Base-by-base conservation (phyloP, 805 yeast genomes). In the Ogataea wickerhamii region DNA sequence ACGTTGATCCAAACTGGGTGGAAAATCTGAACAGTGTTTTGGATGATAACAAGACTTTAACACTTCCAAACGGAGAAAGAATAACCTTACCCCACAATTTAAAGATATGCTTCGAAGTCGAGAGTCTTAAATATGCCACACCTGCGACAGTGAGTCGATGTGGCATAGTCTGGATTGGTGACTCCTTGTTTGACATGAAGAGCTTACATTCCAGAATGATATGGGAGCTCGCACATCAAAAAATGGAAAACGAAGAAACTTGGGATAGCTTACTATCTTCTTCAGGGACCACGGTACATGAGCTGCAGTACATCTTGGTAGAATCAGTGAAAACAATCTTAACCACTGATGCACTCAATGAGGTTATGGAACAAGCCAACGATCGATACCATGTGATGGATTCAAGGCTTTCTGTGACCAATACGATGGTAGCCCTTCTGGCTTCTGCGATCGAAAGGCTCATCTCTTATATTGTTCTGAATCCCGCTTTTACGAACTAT, bases 101-200 rank as follows among this genome's bases (percentile, higher is more conserved):
- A 4, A 69, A 75, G 17, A 55, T 91, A 10, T 49, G 88, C 0
- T 88, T 91, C 63, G 98, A 91, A 54, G 87, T 85, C 4, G 82
- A 82, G 33, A 68, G 60, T 31, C 59, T 91, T 36, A 56, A 63
- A 2, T 66, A 74, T 47, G 84, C 95, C 0, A 91, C 98, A 0
- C 87, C 87, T 0, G 98, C 98, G 0, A 91, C 98, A 0, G 74
- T 91, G 18, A 86, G 93, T 59, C 74, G 98, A 56, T 89, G 97
- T 68, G 96, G 95, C 3, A 79, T 91, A 74, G 66, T 89, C 1
- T 84, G 88, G 81, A 63, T 86, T 48, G 80, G 78, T n/a, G 49
- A 53, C 2, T 20, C 36, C 2, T 19, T 53, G 7, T 44, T 44
- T 30, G 33, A 20, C n/a, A 7, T 31, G 6, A 25, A 24, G 13